Base-by-base conservation (phyloP, 192 early-diverging fungal genomes). In the Coemansia sp. region DNA sequence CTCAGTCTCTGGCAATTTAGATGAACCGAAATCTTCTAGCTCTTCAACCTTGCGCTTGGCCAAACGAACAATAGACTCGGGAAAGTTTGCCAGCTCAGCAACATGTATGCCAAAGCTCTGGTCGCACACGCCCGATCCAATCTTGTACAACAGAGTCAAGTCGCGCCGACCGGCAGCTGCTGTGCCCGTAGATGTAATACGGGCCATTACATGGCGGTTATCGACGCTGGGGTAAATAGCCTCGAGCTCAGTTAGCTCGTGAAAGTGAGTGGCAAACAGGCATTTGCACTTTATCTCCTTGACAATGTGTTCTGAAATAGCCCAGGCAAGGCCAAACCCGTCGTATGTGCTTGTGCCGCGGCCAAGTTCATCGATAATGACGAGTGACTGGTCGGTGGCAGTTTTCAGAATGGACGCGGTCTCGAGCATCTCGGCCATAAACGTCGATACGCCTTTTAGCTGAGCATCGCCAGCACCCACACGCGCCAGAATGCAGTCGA, bases 71-170 rank as follows among this genome's bases (percentile, higher is more conserved):
- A 96, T 91, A 1, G 85, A 79, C 8, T 87, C 83, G 1, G 97
- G 95, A 60, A 98, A 97, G 60, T 90, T 87, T 3, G 95, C 95
- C 64, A 98, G 65, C 67, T 95, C 91, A 0, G 97, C 97, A 19
- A 98, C 97, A 71, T 98, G 95, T 59, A 98, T 98, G 48, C 97
- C 97, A 84, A 97, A 98, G 63, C 92, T 94, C 71, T 98, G 92
- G 72, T 97, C 95, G 68, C 94, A 95, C 0, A 92, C 86, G 21
- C 96, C 69, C 45, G 70, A 37, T 17, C 70, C 83, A 7, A 99
- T 92, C 71, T 91, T 93, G 79, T 99, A 99, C 45, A 99, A 78
- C 21, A 99, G 75, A 0, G 94, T 95, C 22, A 99, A 87, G 8
- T 88, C 86, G 1, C 86, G 71, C n/a, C 62, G 64, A 4, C 69